Base-by-base conservation (phyloP, 148 eudicot genomes). In the Camellia granthamiana region DNA sequence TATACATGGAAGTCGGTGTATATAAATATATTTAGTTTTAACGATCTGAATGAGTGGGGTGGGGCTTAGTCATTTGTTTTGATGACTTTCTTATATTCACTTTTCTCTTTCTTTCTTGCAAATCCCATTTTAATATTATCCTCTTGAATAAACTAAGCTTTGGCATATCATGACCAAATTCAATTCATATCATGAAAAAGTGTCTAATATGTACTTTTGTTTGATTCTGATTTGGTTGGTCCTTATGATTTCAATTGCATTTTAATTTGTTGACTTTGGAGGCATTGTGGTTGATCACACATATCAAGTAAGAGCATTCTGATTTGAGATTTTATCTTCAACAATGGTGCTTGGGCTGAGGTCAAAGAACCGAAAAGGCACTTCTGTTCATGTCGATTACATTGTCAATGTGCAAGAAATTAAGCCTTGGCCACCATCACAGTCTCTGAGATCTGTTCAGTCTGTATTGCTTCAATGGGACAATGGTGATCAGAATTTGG, bases 341-440 rank as follows among this genome's bases (percentile, higher is more conserved):
- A 83, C 55, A 21, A 95, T 95, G 98, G 97, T 91, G 77, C 86
- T 95, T 55, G 94, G 97, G 46, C 85, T 90, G 82, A 90, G 87
- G 84, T 93, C 92, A 81, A 95, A 93, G 81, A 81, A 81, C 69
- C 77, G 81, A 75, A 92, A 90, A 80, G 97, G 88, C 18, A 88
- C 76, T 71, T 83, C 91, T 4, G 80, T 91, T 43, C 93, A 91
- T 84, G 89, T 93, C 43, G 92, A 93, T 65, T 95, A 95, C 87
- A 84, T 91, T 64, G 94, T 95, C 51, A 85, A 84, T 79, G 86
- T 95, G 54, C 78, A 86, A 10, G 94, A 92, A 79, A 91, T 95
- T 72, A 95, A 89, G 83, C 99, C 99, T 67, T 95, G 99, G 99
- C 97, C 97, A 49, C 97, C 99, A 55, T 91, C 95, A 7, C 89